Percentiles rank a stretch among this genome's conserved stretches.
Conservation (phyloP, 805 yeast genomes). For the Barnettozyma vustinii region DNA sequence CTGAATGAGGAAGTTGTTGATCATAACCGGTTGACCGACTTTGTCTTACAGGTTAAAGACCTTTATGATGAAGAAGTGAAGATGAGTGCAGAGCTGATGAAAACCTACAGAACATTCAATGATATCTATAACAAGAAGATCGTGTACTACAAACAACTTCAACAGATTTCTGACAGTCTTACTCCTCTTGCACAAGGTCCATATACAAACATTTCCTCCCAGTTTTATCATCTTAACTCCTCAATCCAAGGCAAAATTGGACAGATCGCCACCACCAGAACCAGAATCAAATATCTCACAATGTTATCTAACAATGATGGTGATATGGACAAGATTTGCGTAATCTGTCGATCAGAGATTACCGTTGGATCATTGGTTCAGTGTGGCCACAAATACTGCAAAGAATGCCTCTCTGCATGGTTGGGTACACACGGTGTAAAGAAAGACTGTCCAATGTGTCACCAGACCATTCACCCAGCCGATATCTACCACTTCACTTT, state of each 20-base stretch:
- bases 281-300: conserved; percentile 45
- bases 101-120: conserved; percentile 47
- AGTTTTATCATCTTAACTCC: conserved; percentile 25
- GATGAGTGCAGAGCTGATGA: conserved; percentile 27
- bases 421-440: conserved; percentile 33
- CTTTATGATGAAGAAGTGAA: conserved; percentile 30
- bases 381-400: conserved; percentile 92
- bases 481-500: conserved; percentile 70
- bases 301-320: conserved; percentile 30
- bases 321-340: conserved; percentile 44
- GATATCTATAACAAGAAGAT: conserved; percentile 74
- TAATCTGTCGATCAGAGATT: conserved; percentile 71
- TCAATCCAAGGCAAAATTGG: conserved; percentile 6
- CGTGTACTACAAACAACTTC: conserved; percentile 78
- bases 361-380: conserved; percentile 73
- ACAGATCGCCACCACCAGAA: conserved; percentile 25
- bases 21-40: conserved; percentile 5
- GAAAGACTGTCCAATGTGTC: conserved; percentile 78
- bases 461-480: conserved; percentile 38
- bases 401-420: conserved; percentile 78
- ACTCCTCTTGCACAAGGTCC: neutral
- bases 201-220: conserved; percentile 29
- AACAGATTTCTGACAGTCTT: conserved; percentile 80
- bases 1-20: conserved; percentile 5
- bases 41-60: conserved; percentile 20